Conservation (phyloP, 768 basidiomycete species). For the Boletales sp. region DNA sequence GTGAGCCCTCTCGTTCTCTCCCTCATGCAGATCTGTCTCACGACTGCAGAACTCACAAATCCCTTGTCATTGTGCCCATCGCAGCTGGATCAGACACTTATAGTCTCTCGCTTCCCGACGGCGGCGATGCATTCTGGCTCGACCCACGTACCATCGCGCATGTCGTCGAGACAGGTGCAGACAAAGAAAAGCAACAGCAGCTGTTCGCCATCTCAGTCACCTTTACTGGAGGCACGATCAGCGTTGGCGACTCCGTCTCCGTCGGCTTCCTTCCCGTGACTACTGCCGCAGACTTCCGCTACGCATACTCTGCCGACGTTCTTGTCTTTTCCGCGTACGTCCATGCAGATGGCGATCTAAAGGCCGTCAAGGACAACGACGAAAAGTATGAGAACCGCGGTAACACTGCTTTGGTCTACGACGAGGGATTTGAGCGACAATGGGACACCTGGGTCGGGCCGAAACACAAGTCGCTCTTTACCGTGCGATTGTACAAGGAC, state of each 20-base stretch:
- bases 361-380: slow-evolving; percentile 65
- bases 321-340: slow-evolving; percentile 88
- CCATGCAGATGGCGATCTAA: slow-evolving; percentile 70
- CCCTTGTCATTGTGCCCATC: slow-evolving; percentile 58
- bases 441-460: slow-evolving; percentile 78
- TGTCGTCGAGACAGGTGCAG: slow-evolving; percentile 50
- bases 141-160: slow-evolving; percentile 67
- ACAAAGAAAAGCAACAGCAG: slow-evolving; percentile 46
- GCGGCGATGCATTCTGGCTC: slow-evolving; percentile 80
- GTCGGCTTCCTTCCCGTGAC: slow-evolving; percentile 69
- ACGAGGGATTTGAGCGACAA: slow-evolving; percentile 65
- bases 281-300: slow-evolving; percentile 68
- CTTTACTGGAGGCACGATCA: slow-evolving; percentile 36
- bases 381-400: slow-evolving; percentile 70
- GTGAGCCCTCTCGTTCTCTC: slow-evolving; percentile 38
- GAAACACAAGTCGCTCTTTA: slow-evolving; percentile 71
- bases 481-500: slow-evolving; percentile 52
- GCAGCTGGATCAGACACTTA: slow-evolving; percentile 47
- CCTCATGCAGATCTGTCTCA: background rate
- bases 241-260: slow-evolving; percentile 34
- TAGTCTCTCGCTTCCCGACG: slow-evolving; percentile 58
- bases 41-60: slow-evolving; percentile 62
- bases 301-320: slow-evolving; percentile 46
- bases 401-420: slow-evolving; percentile 68
- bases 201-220: slow-evolving; percentile 59